phyloP scores from a whole-genome alignment of 768 basidiomycete genomes.

The Kwoniella mangroviensis region DNA sequence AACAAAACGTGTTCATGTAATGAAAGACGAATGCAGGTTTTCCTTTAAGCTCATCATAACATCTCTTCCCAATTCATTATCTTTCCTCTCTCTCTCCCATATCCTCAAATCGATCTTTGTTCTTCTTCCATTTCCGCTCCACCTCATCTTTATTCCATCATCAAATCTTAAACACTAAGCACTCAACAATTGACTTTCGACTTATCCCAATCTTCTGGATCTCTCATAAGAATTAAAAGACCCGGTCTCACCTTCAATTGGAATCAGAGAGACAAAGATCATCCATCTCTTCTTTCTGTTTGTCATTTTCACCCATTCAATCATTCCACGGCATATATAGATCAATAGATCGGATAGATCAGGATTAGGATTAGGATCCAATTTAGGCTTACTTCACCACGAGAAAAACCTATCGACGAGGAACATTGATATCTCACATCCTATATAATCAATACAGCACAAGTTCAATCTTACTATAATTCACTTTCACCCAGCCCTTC shows the following conservation, averaged over 20 bases:
- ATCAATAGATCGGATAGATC: slow-evolving; percentile 1
- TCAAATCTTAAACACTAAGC: neutral
- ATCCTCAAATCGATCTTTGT: neutral
- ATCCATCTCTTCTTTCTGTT: neutral
- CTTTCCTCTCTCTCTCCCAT: neutral
- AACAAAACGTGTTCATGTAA: too few relatives aligned
- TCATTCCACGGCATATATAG: neutral
- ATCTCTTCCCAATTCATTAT: neutral
- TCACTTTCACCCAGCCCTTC: neutral
- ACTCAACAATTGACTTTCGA: neutral
- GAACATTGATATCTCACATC: neutral
- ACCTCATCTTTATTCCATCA: neutral
- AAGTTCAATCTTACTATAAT: neutral
- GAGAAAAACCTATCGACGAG: neutral
- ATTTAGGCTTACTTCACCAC: neutral
- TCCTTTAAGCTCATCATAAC: neutral
- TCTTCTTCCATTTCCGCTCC: neutral
- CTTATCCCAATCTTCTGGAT: neutral
- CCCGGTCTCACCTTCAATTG: neutral
- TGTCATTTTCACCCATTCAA: neutral
- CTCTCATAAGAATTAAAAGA: neutral
- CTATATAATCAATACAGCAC: neutral
- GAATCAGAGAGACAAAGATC: neutral
- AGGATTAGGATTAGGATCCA: neutral
- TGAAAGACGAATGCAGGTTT: too few relatives aligned